Evolutionary conservation across 2,329 filamentous ascomycete genomes (phyloP), one percentile per base, ranked within the genome.

Genomic region (Alternaria alternata): DNA sequence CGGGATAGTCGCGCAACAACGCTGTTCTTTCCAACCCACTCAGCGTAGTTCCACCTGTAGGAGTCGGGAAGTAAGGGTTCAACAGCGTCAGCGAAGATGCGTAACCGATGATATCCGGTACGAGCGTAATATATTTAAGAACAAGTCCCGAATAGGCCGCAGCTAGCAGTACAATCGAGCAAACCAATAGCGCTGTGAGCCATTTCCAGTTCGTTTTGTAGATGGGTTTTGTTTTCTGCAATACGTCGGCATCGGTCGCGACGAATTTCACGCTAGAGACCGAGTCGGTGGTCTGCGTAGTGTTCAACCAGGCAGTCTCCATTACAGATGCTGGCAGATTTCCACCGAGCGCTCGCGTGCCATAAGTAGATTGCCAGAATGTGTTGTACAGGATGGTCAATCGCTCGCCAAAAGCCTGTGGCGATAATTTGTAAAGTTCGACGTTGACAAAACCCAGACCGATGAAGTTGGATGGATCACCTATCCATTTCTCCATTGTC

Each of bases 361-460:
- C 72, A 53, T 69, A 76, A 11, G 72, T 73, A 2, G 67, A 65
- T 22, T 75, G 72, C 36, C 65, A 72, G 44, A 75, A 76, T 0
- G 70, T 67, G 20, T 74, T 75, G 54, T 66, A 68, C 1, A 75
- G 4, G 0, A 75, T 71, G 0, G 69, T 71, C n/a, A 75, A 44
- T 1, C 70, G 64, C 5, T 68, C 60, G 2, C 64, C 65, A 16
- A 75, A 65, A 3, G 65, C 20, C 3, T 68, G 59, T 1, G 63
- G 51, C 8, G 67, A 49, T 1, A 74, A 41, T 12, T 68, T 51
- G 26, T 68, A 70, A 3, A 75, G 65, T 7, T 71, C 38, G 7
- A 67, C 67, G 7, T 64, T 66, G 7, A 28, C 41, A 41, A 38
- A 61, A n/a, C 28, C 57, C 5, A 56, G 42, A 12, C 67, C 68